Percentiles rank a stretch among this genome's conserved stretches.
phyloP scores from a whole-genome alignment of 139 green algal genomes.

The Limnomonas spitsbergensis region DNA sequence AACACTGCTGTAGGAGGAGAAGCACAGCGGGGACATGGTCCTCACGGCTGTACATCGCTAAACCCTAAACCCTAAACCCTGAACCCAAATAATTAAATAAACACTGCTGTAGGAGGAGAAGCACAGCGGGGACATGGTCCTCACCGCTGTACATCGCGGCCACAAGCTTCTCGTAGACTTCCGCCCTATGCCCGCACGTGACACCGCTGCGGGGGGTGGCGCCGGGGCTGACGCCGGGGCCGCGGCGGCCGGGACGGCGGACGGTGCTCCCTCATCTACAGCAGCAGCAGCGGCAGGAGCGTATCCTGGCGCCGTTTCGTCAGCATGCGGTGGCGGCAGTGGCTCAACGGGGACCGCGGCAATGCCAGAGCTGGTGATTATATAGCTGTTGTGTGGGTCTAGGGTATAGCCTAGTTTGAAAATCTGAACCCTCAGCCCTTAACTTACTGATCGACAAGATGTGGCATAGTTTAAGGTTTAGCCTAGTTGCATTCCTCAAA shows the following conservation, averaged over 20 bases:
- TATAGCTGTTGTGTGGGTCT: too few species aligned
- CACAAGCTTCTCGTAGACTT: conserved; percentile 7
- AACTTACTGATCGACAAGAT: too few species aligned
- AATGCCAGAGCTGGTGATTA: too few species aligned
- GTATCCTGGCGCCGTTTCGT: too few species aligned
- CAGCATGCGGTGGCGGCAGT: neutral
- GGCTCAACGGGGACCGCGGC: too few species aligned
- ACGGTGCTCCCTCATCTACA: too few species aligned
- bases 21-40: neutral
- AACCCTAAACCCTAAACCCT: too few species aligned
- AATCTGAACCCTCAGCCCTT: too few species aligned
- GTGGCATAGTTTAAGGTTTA: too few species aligned
- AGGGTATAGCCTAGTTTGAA: too few species aligned
- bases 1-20: conserved; percentile 10
- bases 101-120: conserved; percentile 10
- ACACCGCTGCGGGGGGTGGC: neutral
- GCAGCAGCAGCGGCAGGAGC: neutral
- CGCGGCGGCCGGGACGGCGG: neutral
- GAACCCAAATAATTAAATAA: too few species aligned
- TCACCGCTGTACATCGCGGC: neutral
- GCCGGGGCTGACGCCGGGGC: neutral
- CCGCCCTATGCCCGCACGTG: neutral
- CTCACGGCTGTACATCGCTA: neutral
- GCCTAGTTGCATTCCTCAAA: too few species aligned
- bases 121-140: neutral